Evolutionary conservation across 441 rosid genomes (phyloP).

Genomic region (Pelargonium hybrid): DNA sequence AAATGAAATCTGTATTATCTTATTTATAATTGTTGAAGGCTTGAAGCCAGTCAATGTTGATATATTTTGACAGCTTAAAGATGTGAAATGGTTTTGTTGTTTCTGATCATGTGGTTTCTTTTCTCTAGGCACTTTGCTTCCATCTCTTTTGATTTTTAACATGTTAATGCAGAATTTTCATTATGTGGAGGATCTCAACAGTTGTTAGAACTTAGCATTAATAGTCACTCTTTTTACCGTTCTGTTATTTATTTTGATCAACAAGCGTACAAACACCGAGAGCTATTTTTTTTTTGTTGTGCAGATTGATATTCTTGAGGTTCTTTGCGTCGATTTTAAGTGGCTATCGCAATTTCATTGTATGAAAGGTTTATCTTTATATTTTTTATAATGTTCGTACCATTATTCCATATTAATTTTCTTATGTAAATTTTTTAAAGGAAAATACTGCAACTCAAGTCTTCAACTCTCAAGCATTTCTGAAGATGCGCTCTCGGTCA

Average conservation of each 20-base stretch:
- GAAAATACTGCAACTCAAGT: conserved; percentile 56
- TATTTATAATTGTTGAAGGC: not conserved
- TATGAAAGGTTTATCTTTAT: conserved; percentile 30
- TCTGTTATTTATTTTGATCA: not conserved
- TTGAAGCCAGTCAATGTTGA: not conserved
- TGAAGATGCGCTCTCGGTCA: conserved; percentile 85
- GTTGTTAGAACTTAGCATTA: not conserved
- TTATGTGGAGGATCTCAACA: not conserved
- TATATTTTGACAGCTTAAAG: not conserved
- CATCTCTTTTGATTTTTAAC: not conserved
- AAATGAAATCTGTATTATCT: not conserved
- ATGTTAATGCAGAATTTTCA: not conserved
- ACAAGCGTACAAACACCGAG: no score
- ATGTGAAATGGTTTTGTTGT: not conserved
- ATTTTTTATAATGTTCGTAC: conserved; percentile 3
- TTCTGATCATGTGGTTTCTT: not conserved
- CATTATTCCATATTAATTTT: conserved; percentile 6
- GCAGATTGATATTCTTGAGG: conserved; percentile 77
- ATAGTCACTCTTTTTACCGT: not conserved
- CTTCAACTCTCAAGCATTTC: conserved; percentile 82
- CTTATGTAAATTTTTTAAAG: conserved; percentile 28
- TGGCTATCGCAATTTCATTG: conserved; percentile 96
- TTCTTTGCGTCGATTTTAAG: conserved; percentile 78
- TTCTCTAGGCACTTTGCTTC: conserved; percentile 8
- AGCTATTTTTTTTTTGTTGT: conserved; percentile 12